phyloP scores from a whole-genome alignment of 768 basidiomycete genomes.

The Pisolithus microcarpus region DNA sequence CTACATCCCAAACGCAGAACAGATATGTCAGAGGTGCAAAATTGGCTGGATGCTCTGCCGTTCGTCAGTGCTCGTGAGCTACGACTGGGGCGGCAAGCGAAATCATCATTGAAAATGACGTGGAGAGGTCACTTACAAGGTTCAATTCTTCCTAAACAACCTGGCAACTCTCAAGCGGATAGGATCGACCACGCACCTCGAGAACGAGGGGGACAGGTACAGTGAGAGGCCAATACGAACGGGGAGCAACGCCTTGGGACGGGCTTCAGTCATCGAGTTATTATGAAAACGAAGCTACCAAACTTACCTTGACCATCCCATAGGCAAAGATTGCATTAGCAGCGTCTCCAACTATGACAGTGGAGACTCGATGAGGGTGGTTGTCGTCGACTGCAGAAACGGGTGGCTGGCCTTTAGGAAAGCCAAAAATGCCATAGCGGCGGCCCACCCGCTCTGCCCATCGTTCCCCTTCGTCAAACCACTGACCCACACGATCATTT shows the following conservation, averaged over 20 bases:
- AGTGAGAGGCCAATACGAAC: conserved; percentile 64
- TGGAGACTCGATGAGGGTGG: conserved; percentile 18
- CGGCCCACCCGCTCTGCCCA: conserved; percentile 66
- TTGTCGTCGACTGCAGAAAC: conserved; percentile 2
- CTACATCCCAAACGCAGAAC: neutral
- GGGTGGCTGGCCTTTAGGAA: conserved; percentile 41
- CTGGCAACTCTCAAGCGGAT: conserved; percentile 30
- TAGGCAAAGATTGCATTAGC: conserved; percentile 83
- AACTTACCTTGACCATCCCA: conserved; percentile 61
- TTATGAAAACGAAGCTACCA: no score
- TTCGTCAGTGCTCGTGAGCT: conserved; percentile 55
- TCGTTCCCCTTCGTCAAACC: conserved; percentile 73
- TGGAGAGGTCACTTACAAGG: conserved; percentile 25
- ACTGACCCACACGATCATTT: conserved; percentile 38
- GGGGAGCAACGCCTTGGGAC: conserved; percentile 60
- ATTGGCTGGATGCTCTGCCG: conserved; percentile 63
- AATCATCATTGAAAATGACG: conserved; percentile 41
- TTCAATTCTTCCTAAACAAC: conserved; percentile 10
- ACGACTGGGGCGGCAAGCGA: conserved; percentile 74
- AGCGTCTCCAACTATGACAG: conserved; percentile 61
- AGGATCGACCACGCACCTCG: conserved; percentile 59
- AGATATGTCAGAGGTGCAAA: conserved; percentile 51
- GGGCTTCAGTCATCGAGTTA: neutral
- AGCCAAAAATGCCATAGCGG: conserved; percentile 78
- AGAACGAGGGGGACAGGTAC: conserved; percentile 68